Evolutionary conservation across 2,329 filamentous ascomycete species (phyloP), one percentile per base, ranked within the genome.

Genomic region (Albifimbria verrucaria): DNA sequence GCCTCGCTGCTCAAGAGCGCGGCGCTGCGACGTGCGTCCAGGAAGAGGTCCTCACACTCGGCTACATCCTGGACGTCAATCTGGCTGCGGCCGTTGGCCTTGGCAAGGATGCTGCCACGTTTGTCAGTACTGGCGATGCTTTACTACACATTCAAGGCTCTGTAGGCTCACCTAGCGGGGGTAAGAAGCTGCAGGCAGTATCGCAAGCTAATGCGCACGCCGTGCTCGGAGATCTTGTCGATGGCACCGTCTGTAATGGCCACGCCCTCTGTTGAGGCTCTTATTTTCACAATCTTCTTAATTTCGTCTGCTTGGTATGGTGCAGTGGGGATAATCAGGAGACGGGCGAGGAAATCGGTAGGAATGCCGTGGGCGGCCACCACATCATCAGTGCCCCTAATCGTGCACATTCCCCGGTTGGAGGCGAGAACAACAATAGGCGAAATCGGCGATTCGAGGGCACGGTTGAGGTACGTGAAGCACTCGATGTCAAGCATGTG

Each of bases 401-500:
- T 94, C 59, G 91, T 89, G 59, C 90, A 93, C 79, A 92, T 88
- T 70, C 94, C 94, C 65, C 94, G 88, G 77, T 99, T 99, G 42
- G 94, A 97, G 55, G 94, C 94, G 56, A 99, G 87, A 61, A 99
- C 94, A 56, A 99, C 94, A 66, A 99, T 96, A 53, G 94, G 94
- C 2, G 93, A 93, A 66, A 99, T 95, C 60, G 87, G 84, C 52
- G 90, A 92, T 79, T 99, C 94, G 62, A 99, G 82, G n/a, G 94
- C 94, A 68, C 92, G 90, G 80, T 97, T 97, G 67, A 99, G 86
- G 75, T 97, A 99, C 61, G 94, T 97, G 77, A 97, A 99, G 78
- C 92, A 96, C 78, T 99, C 94, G 62, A 99, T 89, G 72, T 99
- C 94, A 64, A 99, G 91, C 94, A 99, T 99, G 78, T 99, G 93